Conservation (phyloP, 352 stramenopile species). For the Phytophthora syringae region DNA sequence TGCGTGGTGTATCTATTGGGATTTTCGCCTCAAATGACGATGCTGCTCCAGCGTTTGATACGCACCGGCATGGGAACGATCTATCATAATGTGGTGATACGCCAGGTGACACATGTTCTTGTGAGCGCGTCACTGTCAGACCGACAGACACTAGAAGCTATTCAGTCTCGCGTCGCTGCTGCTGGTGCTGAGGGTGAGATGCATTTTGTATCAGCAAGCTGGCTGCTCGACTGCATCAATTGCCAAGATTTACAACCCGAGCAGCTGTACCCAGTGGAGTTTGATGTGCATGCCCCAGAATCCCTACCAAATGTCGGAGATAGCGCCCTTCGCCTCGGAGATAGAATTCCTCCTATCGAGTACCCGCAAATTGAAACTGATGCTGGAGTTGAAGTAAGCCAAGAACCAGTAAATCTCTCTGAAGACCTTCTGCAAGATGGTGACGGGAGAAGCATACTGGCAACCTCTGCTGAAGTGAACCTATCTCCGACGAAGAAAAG, state of each 20-base stretch:
- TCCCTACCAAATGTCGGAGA: background rate
- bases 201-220: conserved; percentile 65
- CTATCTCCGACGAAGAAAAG: conserved; percentile 5
- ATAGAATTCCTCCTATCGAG: conserved; percentile 2
- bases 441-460: conserved; percentile 22
- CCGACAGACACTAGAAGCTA: conserved; percentile 31
- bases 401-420: conserved; percentile 4
- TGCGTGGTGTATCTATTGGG: conserved; percentile 70
- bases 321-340: background rate
- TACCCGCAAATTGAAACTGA: conserved; percentile 1
- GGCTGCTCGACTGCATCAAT: conserved; percentile 71
- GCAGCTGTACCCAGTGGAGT: conserved; percentile 68
- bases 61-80: conserved; percentile 76
- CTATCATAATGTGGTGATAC: conserved; percentile 61
- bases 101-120: conserved; percentile 72
- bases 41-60: conserved; percentile 54
- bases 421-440: conserved; percentile 28
- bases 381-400: conserved; percentile 11
- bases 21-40: conserved; percentile 50
- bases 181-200: conserved; percentile 37
- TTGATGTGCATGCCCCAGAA: conserved; percentile 40
- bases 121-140: conserved; percentile 62
- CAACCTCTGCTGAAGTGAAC: background rate
- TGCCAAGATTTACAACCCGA: conserved; percentile 59
- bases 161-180: conserved; percentile 42